Conservation (phyloP, 202 grass and related monocot genomes). For the Digitaria exilis region DNA sequence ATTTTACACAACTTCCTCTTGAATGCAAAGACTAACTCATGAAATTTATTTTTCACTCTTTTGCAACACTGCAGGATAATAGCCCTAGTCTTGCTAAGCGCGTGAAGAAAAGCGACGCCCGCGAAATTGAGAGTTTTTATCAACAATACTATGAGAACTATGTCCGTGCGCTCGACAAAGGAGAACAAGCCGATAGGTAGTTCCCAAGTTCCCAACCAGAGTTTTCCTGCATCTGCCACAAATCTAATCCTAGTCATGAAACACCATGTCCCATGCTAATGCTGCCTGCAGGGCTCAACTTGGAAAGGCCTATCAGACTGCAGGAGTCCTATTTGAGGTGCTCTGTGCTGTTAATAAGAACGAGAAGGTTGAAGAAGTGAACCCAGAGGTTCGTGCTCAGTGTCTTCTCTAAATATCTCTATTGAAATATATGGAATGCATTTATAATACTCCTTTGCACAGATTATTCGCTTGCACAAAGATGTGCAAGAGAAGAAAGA, state of each 20-base stretch:
- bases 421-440: conserved; percentile 30
- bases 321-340: conserved; percentile 94
- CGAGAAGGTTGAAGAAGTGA: conserved; percentile 94
- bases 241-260: conserved; percentile 13
- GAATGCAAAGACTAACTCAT: not conserved
- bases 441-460: conserved; percentile 32
- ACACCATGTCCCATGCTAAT: conserved; percentile 27
- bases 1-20: conserved; percentile 11
- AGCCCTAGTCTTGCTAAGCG: conserved; percentile 78
- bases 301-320: conserved; percentile 95
- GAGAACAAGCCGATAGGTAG: conserved; percentile 93
- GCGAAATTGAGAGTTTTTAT: conserved; percentile 97
- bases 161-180: conserved; percentile 84
- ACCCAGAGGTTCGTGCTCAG: conserved; percentile 69
- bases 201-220: conserved; percentile 17
- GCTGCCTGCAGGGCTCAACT: conserved; percentile 65
- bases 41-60: not conserved
- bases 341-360: conserved; percentile 93
- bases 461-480: conserved; percentile 77
- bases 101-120: conserved; percentile 88
- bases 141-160: conserved; percentile 98
- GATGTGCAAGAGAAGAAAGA: conserved; percentile 97
- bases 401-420: not conserved
- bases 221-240: conserved; percentile 10
- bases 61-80: conserved; percentile 63